phyloP scores from a whole-genome alignment of 73 alveolate species.

The Paraurostyla sp. region DNA sequence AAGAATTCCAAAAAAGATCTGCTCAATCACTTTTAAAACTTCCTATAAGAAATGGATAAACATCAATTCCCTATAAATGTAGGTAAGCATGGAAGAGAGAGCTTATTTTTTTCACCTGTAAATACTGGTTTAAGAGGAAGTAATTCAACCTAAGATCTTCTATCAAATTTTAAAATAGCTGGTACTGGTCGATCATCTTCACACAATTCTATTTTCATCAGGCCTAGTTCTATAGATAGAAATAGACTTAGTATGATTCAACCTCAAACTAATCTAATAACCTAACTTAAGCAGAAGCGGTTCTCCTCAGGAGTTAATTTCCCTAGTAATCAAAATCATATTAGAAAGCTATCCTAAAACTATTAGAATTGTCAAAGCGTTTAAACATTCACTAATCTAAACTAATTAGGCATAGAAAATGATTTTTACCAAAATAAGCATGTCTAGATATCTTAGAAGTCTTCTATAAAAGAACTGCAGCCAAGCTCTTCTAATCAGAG shows the following conservation, averaged over 20 bases:
- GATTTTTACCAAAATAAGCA: neutral
- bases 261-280: neutral
- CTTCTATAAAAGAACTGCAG: conserved; percentile 15
- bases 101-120: conserved; percentile 1
- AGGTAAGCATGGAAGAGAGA: neutral
- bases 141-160: neutral
- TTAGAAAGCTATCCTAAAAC: neutral
- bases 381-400: neutral
- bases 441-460: neutral
- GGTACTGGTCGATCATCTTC: conserved; percentile 11
- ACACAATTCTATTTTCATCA: neutral
- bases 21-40: conserved; percentile 29
- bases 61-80: neutral
- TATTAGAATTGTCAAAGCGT: neutral
- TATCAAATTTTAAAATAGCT: neutral
- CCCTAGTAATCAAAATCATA: too few species aligned
- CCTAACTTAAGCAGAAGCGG: neutral
- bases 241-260: neutral
- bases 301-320: conserved; percentile 21
- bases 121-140: neutral
- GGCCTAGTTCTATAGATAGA: neutral
- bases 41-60: conserved; percentile 47
- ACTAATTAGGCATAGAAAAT: neutral
- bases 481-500: too few species aligned
- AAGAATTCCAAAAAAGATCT: conserved; percentile 37